Base-by-base conservation (phyloP, 225 moss, liverwort and hornwort genomes). In the Physcomitrium patens region DNA sequence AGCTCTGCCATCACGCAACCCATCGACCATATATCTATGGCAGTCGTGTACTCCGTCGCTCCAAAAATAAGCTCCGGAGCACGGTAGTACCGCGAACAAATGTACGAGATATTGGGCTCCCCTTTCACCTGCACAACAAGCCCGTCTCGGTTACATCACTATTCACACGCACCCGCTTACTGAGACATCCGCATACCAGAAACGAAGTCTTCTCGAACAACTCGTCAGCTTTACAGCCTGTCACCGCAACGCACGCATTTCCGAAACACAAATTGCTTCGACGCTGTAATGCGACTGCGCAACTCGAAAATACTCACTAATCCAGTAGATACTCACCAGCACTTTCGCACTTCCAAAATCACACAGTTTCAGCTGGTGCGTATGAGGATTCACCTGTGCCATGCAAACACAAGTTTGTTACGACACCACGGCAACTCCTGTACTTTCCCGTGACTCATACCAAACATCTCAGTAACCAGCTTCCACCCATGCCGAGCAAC, bases 301-400 rank as follows among this genome's bases (percentile, higher is more conserved):
- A 37, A 4, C 31, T 37, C 4, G 5, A 37, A 37, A 7, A 4
- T 37, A 7, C 31, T 7, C 31, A 37, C 31, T 7, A 37, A 37
- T 37, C 10, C 5, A 1, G 28, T 18, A 12, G n/a, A 9, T n/a
- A 5, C 90, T 85, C 81, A 89, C 89, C 89, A 89, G 57, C 65
- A 89, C 86, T 76, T 89, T 89, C 14, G 89, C 89, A 66, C 86
- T 86, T 53, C 89, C 89, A 49, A 89, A 89, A 73, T 89, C 89
- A 67, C 89, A 89, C 5, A 89, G 86, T 60, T 89, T 89, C 65
- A 86, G 76, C 82, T 89, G 84, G 70, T 89, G 89, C 3, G 89
- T 89, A 78, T 89, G 86, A 66, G 89, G 86, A 63, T 89, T 89
- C 77, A 99, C 99, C 93, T 99, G 88, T 14, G 41, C 31, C 1